Evolutionary conservation across 345 rosid species (phyloP).

Genomic region (Reutealis trisperma): DNA sequence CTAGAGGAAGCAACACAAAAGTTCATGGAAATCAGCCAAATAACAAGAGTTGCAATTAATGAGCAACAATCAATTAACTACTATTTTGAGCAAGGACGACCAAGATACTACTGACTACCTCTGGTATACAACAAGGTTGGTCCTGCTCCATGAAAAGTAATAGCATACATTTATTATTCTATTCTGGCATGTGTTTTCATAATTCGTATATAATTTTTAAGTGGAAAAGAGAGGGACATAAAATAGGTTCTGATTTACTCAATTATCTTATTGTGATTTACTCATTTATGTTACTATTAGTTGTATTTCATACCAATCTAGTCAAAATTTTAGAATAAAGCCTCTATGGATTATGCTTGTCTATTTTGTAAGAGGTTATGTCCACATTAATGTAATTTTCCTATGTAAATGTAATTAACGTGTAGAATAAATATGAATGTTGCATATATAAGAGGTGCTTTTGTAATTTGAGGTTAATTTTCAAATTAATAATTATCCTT

Average conservation of each 20-base stretch:
- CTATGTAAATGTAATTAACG: not conserved
- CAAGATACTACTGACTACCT: conserved; percentile 87
- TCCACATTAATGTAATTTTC: too few species aligned
- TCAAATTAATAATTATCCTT: conserved; percentile 17
- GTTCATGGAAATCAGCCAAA: too few species aligned
- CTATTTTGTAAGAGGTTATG: too few species aligned
- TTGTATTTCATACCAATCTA: not conserved
- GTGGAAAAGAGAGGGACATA: not conserved
- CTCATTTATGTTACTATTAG: not conserved
- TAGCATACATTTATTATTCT: not conserved
- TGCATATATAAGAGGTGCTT: not conserved
- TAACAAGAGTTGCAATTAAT: too few species aligned
- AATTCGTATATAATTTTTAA: not conserved
- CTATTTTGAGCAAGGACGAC: too few species aligned
- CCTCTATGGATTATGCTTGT: too few species aligned
- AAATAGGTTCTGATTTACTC: not conserved
- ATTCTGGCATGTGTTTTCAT: not conserved
- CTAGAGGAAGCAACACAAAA: too few species aligned
- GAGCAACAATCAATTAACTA: too few species aligned
- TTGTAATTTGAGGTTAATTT: conserved; percentile 9
- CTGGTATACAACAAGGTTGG: conserved; percentile 94
- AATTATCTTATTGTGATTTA: too few species aligned
- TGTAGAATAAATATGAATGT: not conserved
- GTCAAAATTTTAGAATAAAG: too few species aligned
- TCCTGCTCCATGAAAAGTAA: conserved; percentile 17